Evolutionary conservation across 2,329 filamentous ascomycete genomes (phyloP).

Genomic region (Colletotrichum falcatum): DNA sequence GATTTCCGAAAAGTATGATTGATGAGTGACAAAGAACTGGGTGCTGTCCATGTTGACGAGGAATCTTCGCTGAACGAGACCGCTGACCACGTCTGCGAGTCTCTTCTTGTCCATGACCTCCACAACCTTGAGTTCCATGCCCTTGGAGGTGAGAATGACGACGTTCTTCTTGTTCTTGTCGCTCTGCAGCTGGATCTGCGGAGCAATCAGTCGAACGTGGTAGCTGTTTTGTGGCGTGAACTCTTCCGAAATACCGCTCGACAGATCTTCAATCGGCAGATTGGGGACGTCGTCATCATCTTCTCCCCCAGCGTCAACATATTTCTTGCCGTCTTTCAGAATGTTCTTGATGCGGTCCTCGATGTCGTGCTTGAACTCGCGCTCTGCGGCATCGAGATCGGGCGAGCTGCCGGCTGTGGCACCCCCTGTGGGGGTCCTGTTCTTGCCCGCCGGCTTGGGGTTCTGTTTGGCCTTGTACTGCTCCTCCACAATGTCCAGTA

Average conservation of each 20-base stretch:
- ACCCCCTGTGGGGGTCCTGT: conserved; percentile 44
- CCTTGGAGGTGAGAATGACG: conserved; percentile 95
- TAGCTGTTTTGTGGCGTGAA: conserved; percentile 95
- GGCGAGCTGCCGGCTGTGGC: conserved; percentile 46
- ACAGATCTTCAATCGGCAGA: conserved; percentile 70
- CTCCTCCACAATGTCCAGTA: conserved; percentile 96
- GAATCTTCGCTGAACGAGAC: conserved; percentile 94
- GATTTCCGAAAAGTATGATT: conserved; percentile 87
- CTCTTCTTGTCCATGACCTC: conserved; percentile 97
- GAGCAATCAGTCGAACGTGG: conserved; percentile 93
- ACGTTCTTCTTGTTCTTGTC: conserved; percentile 98
- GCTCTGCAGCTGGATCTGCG: conserved; percentile 97
- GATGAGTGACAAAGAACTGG: conserved; percentile 97
- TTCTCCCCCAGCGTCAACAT: conserved; percentile 77
- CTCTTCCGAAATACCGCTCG: conserved; percentile 84
- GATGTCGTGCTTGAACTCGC: conserved; percentile 73
- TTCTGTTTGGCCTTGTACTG: conserved; percentile 78
- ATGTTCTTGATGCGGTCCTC: conserved; percentile 90
- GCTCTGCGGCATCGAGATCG: conserved; percentile 59
- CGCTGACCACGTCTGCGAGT: conserved; percentile 91
- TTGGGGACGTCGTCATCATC: conserved; percentile 47
- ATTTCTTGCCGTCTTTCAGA: conserved; percentile 84
- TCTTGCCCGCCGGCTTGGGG: conserved; percentile 45
- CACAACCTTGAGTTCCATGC: conserved; percentile 97
- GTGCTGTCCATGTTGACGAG: conserved; percentile 96